Percentiles rank a stretch among this genome's conserved stretches.
These are phyloP conservation scores for Stagonosporopsis rhizophila DNA, from an alignment of 2,329 filamentous ascomycete species.

Conservation along the genomic window DNA sequence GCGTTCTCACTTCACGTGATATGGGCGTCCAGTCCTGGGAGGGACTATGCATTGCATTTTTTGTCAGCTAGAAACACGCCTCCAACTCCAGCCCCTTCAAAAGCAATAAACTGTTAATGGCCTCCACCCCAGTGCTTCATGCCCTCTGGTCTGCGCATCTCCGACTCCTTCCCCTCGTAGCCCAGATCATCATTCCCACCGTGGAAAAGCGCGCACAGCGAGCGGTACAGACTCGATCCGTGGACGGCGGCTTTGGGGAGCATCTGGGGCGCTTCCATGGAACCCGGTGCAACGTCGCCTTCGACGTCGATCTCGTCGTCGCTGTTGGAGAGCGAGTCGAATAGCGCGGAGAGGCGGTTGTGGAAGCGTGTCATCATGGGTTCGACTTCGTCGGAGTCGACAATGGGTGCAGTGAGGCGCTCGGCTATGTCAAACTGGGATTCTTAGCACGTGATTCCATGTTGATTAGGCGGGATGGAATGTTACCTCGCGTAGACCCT, in stretches of 20 bases:
- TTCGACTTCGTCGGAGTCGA: slow-evolving; percentile 21
- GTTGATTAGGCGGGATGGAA: not conserved
- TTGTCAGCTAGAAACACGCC: not conserved
- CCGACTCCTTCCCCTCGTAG: slow-evolving; percentile 46
- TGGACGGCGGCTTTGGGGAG: slow-evolving; percentile 34
- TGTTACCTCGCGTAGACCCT: slow-evolving; percentile 46
- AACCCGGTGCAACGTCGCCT: slow-evolving; percentile 47
- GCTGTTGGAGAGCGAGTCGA: slow-evolving; percentile 20
- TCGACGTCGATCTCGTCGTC: slow-evolving; percentile 36
- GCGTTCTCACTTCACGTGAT: not conserved
- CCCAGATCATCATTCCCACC: slow-evolving; percentile 35
- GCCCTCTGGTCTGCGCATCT: slow-evolving; percentile 42
- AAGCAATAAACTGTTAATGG: not conserved
- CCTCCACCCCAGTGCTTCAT: slow-evolving; percentile 40
- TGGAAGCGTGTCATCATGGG: slow-evolving; percentile 33
- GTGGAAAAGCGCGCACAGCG: slow-evolving; percentile 34
- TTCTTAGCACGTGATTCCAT: slow-evolving; percentile 16
- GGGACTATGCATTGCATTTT: slow-evolving; percentile 1
- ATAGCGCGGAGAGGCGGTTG: slow-evolving; percentile 31
- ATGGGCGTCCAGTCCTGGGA: not conserved
- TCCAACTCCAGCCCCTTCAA: not conserved
- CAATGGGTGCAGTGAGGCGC: slow-evolving; percentile 32
- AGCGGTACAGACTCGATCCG: slow-evolving; percentile 26
- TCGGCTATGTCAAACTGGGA: slow-evolving; percentile 44
- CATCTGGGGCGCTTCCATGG: slow-evolving; percentile 43